Percentiles rank a stretch among this genome's conserved stretches.
phyloP scores from a whole-genome alignment of 2,329 filamentous ascomycete species.

The Nannizziopsis arthrosporioides region DNA sequence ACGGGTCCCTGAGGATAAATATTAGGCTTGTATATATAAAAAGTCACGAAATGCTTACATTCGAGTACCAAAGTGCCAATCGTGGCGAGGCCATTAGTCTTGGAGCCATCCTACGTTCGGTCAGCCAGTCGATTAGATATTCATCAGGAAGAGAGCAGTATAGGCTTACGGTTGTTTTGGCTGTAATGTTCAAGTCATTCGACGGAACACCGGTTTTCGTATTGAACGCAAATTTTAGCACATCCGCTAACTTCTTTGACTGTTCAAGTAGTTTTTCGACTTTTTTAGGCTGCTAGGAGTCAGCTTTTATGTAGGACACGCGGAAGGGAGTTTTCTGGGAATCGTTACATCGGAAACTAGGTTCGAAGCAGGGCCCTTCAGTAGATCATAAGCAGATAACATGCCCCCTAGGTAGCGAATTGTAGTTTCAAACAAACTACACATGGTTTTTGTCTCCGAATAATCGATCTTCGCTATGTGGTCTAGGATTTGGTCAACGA shows the following conservation, averaged over 20 bases:
- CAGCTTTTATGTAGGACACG: neutral
- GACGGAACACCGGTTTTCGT: conserved; percentile 63
- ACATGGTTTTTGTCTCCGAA: conserved; percentile 44
- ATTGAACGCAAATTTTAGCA: conserved; percentile 65
- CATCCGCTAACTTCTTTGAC: conserved; percentile 56
- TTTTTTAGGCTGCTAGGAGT: conserved; percentile 10
- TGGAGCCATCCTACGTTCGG: conserved; percentile 33
- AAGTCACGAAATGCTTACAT: conserved; percentile 30
- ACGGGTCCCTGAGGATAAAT: conserved; percentile 27
- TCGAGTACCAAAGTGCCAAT: conserved; percentile 70
- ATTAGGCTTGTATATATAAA: neutral
- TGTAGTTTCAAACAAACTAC: conserved; percentile 81
- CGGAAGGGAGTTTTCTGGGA: neutral
- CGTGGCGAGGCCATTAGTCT: conserved; percentile 61
- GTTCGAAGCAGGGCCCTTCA: conserved; percentile 52
- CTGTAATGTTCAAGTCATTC: conserved; percentile 53
- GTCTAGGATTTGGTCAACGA: conserved; percentile 59
- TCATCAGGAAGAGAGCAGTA: neutral
- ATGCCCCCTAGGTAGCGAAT: conserved; percentile 78
- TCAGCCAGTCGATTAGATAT: neutral
- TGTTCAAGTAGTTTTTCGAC: conserved; percentile 47
- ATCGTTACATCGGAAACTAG: conserved; percentile 36
- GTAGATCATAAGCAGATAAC: conserved; percentile 56
- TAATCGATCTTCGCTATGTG: conserved; percentile 64
- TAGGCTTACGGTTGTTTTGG: conserved; percentile 28